Conservation (phyloP, 2,329 filamentous ascomycete species). For the Penicillium sp. region DNA sequence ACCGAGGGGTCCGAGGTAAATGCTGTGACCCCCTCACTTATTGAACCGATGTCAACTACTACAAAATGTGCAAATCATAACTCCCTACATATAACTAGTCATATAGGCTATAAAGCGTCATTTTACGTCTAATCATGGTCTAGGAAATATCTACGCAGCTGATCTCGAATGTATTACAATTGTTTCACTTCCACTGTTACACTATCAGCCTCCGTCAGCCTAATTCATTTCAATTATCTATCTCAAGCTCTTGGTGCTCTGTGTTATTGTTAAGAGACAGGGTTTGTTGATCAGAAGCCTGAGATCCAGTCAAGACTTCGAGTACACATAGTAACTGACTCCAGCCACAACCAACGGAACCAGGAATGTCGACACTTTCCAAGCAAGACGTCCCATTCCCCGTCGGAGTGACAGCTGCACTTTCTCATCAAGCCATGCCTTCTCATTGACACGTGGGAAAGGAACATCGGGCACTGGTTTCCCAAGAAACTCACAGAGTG, state of each 20-base stretch:
- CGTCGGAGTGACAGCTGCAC: neutral
- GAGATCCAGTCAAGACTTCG: neutral
- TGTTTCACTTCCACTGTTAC: neutral
- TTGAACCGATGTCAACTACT: neutral
- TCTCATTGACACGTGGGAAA: conserved; percentile 4
- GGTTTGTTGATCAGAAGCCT: neutral
- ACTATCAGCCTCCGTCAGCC: neutral
- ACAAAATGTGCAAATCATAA: too few species aligned
- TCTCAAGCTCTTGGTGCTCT: neutral
- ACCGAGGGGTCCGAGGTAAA: conserved; percentile 1
- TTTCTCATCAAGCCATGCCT: neutral
- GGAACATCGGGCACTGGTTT: conserved; percentile 1
- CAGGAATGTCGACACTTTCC: neutral
- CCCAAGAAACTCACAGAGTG: conserved; percentile 4
- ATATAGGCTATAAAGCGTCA: neutral
- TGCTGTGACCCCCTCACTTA: neutral
- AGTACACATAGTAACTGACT: too few species aligned
- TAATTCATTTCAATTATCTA: neutral
- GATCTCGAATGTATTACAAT: neutral
- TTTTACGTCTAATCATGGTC: neutral
- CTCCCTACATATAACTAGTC: neutral
- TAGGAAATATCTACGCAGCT: neutral
- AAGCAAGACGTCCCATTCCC: neutral
- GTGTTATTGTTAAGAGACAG: neutral
- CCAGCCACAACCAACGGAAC: neutral